A percentile compares a stretch with the other conserved stretches of the same genome.
phyloP scores from a whole-genome alignment of 257 asterid genomes.

The Prunella vulgaris region DNA sequence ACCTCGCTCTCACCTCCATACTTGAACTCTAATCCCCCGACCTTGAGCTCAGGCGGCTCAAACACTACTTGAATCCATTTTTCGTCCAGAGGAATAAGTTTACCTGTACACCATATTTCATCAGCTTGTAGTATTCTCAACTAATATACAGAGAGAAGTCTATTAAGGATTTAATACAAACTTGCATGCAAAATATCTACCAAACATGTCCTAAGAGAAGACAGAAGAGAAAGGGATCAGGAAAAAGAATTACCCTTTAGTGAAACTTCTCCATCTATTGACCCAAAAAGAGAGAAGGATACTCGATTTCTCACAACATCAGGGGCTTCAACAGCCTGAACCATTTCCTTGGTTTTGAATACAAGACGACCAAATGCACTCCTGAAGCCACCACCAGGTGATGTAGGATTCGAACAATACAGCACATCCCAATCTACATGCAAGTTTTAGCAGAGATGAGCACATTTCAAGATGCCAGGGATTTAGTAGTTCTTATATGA shows the following conservation, averaged over 20 bases:
- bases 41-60: constrained; percentile 70
- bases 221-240: background rate
- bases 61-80: constrained; percentile 88
- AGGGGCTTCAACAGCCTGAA: constrained; percentile 87
- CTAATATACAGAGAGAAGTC: background rate
- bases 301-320: constrained; percentile 61
- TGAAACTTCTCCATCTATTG: constrained; percentile 78
- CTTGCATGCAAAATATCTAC: background rate
- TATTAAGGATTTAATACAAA: background rate
- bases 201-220: background rate
- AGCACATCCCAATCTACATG: constrained; percentile 81
- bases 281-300: constrained; percentile 65
- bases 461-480: background rate
- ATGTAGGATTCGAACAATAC: constrained; percentile 84
- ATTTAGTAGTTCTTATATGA: background rate
- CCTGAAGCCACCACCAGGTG: constrained; percentile 88
- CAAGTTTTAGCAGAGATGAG: background rate
- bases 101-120: constrained; percentile 42
- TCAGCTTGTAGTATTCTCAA: background rate
- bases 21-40: constrained; percentile 58
- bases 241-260: constrained; percentile 46
- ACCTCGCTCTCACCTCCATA: constrained; percentile 94
- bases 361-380: constrained; percentile 73
- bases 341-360: constrained; percentile 83
- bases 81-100: constrained; percentile 61